Percentiles rank a stretch among this genome's conserved stretches.
Conservation (phyloP, 2,329 filamentous ascomycete species). For the Epichloe sp. region DNA sequence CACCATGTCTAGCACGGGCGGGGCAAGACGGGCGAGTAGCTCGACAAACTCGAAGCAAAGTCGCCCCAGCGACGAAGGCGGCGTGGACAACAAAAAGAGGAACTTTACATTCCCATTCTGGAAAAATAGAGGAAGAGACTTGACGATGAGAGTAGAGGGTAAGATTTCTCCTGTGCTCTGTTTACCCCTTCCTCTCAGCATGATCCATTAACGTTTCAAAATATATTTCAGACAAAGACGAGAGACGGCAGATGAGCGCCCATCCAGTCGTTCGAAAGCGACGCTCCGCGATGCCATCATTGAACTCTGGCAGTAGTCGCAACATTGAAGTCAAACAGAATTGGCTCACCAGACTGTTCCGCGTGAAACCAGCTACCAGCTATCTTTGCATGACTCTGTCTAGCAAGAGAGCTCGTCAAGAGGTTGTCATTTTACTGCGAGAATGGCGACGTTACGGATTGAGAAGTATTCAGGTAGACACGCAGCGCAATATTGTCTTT, state of each 20-base stretch:
- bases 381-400: slow-evolving; percentile 64
- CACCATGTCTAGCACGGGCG: slow-evolving; percentile 4
- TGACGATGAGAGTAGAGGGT: slow-evolving; percentile 33
- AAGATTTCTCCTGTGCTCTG: slow-evolving; percentile 1
- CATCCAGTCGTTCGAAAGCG: slow-evolving; percentile 6
- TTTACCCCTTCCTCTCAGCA: not conserved
- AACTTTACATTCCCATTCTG: slow-evolving; percentile 42
- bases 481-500: slow-evolving; percentile 65
- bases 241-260: slow-evolving; percentile 4
- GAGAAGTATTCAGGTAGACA: slow-evolving; percentile 64
- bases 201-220: not conserved
- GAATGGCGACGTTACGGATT: slow-evolving; percentile 80
- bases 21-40: not conserved
- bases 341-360: slow-evolving; percentile 81
- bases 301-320: slow-evolving; percentile 27
- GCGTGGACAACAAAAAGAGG: slow-evolving; percentile 34
- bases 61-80: slow-evolving; percentile 9
- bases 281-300: slow-evolving; percentile 19
- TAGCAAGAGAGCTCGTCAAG: slow-evolving; percentile 56
- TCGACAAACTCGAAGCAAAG: slow-evolving; percentile 7
- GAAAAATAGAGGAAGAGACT: slow-evolving; percentile 34
- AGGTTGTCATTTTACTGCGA: slow-evolving; percentile 59
- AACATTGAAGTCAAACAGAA: slow-evolving; percentile 60
- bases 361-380: slow-evolving; percentile 69
- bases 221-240: not conserved